A percentile compares a stretch with the other conserved stretches of the same genome.
Conservation (phyloP, 2,329 filamentous ascomycete species). For the Fusarium sp. region DNA sequence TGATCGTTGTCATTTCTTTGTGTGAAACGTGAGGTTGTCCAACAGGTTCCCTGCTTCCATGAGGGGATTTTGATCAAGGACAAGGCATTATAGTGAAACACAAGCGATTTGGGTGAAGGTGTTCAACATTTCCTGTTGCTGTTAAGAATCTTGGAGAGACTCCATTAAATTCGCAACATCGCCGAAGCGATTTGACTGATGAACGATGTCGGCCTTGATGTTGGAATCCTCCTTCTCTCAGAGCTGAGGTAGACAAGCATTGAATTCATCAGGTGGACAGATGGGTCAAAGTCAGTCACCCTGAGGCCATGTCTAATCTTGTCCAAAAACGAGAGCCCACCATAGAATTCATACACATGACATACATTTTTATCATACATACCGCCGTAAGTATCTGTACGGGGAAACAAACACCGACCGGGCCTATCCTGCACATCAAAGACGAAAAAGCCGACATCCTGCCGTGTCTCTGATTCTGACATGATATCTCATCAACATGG, state of each 20-base stretch:
- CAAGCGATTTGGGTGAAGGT: neutral
- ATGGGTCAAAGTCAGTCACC: neutral
- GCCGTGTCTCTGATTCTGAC: neutral
- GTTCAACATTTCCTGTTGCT: neutral
- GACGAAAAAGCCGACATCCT: neutral
- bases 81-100: neutral
- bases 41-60: neutral
- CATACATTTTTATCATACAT: neutral
- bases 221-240: neutral
- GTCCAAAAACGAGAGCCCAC: neutral
- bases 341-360: neutral
- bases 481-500: neutral
- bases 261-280: neutral
- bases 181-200: neutral
- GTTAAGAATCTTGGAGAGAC: neutral
- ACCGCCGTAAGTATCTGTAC: neutral
- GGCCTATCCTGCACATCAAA: neutral
- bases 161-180: neutral
- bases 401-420: neutral
- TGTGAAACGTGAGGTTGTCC: neutral
- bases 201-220: neutral
- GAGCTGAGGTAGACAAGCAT: neutral
- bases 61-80: neutral
- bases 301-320: neutral
- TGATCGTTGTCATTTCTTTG: neutral